Conservation (phyloP, 2,329 filamentous ascomycete genomes). For the Ophiocordyceps polyrhachis-furcata region DNA sequence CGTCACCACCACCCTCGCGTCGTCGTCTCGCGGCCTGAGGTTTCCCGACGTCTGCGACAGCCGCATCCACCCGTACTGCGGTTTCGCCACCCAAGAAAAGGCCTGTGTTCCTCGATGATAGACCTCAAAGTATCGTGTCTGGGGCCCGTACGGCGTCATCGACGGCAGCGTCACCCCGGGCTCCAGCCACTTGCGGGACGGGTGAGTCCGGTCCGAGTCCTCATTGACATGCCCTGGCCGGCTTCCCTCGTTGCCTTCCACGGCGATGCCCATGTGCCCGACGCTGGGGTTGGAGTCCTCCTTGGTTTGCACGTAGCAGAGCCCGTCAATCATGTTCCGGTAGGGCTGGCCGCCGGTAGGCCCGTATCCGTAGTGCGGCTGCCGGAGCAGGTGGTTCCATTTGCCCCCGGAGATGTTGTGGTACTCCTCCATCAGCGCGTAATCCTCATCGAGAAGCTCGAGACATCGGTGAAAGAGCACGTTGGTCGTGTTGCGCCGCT, state of each 20-base stretch:
- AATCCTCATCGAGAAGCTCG: slow-evolving; percentile 31
- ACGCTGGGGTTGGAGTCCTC: slow-evolving; percentile 29
- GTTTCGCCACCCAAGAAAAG: slow-evolving; percentile 12
- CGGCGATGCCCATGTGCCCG: slow-evolving; percentile 15
- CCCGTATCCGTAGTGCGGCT: slow-evolving; percentile 26
- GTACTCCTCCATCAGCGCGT: slow-evolving; percentile 29
- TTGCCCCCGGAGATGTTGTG: slow-evolving; percentile 32
- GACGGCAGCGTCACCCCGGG: slow-evolving; percentile 12
- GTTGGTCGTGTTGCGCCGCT: slow-evolving; percentile 39
- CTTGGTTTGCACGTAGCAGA: slow-evolving; percentile 30
- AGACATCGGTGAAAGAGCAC: slow-evolving; percentile 25
- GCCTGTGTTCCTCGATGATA: slow-evolving; percentile 14
- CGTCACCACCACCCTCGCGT: slow-evolving; percentile 12
- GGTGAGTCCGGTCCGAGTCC: slow-evolving; percentile 31
- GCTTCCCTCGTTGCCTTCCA: slow-evolving; percentile 15
- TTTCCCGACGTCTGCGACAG: slow-evolving; percentile 12
- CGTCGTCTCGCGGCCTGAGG: slow-evolving; percentile 12
- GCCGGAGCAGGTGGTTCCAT: slow-evolving; percentile 36
- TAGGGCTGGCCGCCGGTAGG: slow-evolving; percentile 17
- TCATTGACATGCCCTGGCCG: slow-evolving; percentile 25
- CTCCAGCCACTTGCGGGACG: slow-evolving; percentile 15
- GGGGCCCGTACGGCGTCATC: slow-evolving; percentile 13
- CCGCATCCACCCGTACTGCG: slow-evolving; percentile 15
- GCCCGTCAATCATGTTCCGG: slow-evolving; percentile 33
- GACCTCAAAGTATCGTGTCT: slow-evolving; percentile 15